Evolutionary conservation across 306 rosid genomes (phyloP).

Genomic region (Citrullus amarus): DNA sequence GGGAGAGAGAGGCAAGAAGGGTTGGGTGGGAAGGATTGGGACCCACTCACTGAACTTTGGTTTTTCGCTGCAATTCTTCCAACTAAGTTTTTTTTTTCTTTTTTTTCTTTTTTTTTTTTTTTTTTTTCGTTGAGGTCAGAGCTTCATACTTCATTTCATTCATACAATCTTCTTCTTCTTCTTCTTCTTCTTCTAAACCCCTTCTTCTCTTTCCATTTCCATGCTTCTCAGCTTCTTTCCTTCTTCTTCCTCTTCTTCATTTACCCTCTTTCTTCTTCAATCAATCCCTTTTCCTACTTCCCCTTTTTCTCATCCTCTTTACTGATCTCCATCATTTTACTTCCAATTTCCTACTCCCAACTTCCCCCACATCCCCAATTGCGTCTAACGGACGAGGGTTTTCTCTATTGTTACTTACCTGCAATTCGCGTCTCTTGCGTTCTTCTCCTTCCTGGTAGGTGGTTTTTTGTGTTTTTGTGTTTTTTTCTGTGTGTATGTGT

Average conservation of each 20-base stretch:
- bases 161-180: conserved; percentile 35
- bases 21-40: conserved; percentile 22
- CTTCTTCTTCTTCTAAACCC: conserved; percentile 4
- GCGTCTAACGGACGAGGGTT: conserved; percentile 21
- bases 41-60: conserved; percentile 45
- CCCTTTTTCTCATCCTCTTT: conserved; percentile 22
- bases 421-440: conserved; percentile 27
- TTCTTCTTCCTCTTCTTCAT: conserved; percentile 20
- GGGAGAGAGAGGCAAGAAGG: conserved; percentile 3
- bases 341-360: conserved; percentile 38
- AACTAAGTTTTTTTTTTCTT: too few species aligned
- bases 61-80: conserved; percentile 45
- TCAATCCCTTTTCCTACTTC: conserved; percentile 12
- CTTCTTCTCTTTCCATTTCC: not conserved
- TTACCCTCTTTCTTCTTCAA: conserved; percentile 33
- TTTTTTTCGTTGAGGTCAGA: conserved; percentile 41
- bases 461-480: conserved; percentile 5
- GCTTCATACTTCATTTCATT: conserved; percentile 2
- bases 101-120: not conserved
- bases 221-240: conserved; percentile 17
- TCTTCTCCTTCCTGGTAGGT: conserved; percentile 16
- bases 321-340: conserved; percentile 47
- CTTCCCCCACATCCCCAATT: conserved; percentile 42
- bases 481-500: not conserved
- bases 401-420: conserved; percentile 26